phyloP scores from a whole-genome alignment of 441 rosid species.

The Aquilaria agallochum region DNA sequence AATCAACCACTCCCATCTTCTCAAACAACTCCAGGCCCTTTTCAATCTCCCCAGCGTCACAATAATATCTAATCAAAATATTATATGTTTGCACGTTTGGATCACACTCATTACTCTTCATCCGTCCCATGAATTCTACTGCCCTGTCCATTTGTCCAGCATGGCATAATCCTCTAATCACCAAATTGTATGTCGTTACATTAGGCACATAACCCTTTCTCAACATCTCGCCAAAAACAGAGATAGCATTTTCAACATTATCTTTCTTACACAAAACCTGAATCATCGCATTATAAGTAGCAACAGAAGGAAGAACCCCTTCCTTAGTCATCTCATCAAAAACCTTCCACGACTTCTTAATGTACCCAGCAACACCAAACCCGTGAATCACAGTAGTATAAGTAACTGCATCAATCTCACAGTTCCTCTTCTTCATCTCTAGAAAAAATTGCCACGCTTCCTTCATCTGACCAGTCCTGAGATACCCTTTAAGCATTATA shows the following conservation, averaged over 20 bases:
- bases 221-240: slow-evolving; percentile 75
- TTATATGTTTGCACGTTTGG: slow-evolving; percentile 80
- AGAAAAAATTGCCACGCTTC: slow-evolving; percentile 83
- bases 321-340: slow-evolving; percentile 67
- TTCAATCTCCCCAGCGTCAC: slow-evolving; percentile 64
- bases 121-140: slow-evolving; percentile 53
- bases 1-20: slow-evolving; percentile 57
- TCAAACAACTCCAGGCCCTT: slow-evolving; percentile 58
- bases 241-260: slow-evolving; percentile 64
- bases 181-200: slow-evolving; percentile 57
- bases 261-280: slow-evolving; percentile 94
- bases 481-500: slow-evolving; percentile 75
- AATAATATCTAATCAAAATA: slow-evolving; percentile 61
- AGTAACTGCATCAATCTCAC: slow-evolving; percentile 73
- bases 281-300: slow-evolving; percentile 81
- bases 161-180: slow-evolving; percentile 83
- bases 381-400: slow-evolving; percentile 80
- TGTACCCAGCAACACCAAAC: slow-evolving; percentile 70
- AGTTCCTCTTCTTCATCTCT: slow-evolving; percentile 86
- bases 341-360: slow-evolving; percentile 52
- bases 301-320: slow-evolving; percentile 84
- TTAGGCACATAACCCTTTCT: slow-evolving; percentile 71
- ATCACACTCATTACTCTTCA: slow-evolving; percentile 57
- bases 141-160: slow-evolving; percentile 62
- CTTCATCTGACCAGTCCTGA: slow-evolving; percentile 67